phyloP scores from a whole-genome alignment of 1,284 basidiomycete species.

The Dichomitus squalens region DNA sequence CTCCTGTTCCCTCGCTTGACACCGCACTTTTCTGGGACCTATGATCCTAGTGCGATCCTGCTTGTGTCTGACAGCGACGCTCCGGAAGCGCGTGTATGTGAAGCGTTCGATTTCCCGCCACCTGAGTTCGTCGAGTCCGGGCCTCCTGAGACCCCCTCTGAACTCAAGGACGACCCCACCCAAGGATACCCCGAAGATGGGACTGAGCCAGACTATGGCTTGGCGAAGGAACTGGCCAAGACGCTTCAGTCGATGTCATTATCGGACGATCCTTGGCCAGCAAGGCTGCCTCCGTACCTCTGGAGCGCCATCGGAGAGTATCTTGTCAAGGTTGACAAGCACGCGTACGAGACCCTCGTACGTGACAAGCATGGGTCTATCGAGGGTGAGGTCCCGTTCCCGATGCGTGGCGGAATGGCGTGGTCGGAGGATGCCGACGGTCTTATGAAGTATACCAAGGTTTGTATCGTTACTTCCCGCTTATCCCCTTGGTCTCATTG shows the following conservation, averaged over 20 bases:
- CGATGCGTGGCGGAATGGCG: slow-evolving; percentile 53
- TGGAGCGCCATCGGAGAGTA: slow-evolving; percentile 43
- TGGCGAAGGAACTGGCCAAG: slow-evolving; percentile 43
- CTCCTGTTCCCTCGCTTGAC: slow-evolving; percentile 70
- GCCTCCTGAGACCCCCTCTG: slow-evolving; percentile 4
- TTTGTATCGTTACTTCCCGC: slow-evolving; percentile 29
- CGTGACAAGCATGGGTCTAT: slow-evolving; percentile 9
- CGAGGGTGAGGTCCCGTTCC: slow-evolving; percentile 30
- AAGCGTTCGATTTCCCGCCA: slow-evolving; percentile 61
- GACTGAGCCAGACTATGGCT: slow-evolving; percentile 24
- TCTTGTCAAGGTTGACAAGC: slow-evolving; percentile 46
- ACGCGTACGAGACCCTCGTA: slow-evolving; percentile 42
- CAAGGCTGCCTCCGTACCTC: slow-evolving; percentile 44
- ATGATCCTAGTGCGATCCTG: slow-evolving; percentile 73
- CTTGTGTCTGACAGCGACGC: slow-evolving; percentile 46
- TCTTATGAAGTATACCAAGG: slow-evolving; percentile 54
- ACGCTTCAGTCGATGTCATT: slow-evolving; percentile 47
- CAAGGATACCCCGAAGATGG: slow-evolving; percentile 7
- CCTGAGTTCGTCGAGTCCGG: slow-evolving; percentile 39
- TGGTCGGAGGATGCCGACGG: slow-evolving; percentile 49
- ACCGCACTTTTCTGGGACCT: slow-evolving; percentile 72
- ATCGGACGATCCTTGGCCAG: slow-evolving; percentile 40
- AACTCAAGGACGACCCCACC: background rate
- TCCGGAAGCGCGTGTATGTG: slow-evolving; percentile 42
- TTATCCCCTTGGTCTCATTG: background rate